Evolutionary conservation across 495 filamentous ascomycete species (phyloP).

Genomic region (Pseudoneurospora amorphoporcata): DNA sequence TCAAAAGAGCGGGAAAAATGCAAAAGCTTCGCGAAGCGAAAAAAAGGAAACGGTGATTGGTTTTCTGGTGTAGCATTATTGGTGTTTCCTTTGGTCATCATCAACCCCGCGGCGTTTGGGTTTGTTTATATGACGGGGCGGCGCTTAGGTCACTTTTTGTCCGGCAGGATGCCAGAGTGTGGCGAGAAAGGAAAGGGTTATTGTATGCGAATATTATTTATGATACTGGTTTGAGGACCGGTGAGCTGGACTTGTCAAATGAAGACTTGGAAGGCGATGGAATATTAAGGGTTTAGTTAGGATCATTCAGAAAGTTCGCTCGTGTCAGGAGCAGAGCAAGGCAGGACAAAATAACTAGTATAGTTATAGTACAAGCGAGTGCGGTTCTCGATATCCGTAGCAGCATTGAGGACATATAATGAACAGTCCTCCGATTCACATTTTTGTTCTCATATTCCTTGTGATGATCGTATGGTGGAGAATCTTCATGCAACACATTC

Average conservation of each 20-base stretch:
- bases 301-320: not conserved
- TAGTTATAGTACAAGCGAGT: not conserved
- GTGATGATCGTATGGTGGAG: not conserved
- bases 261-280: not conserved
- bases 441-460: not conserved
- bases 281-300: not conserved
- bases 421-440: not conserved
- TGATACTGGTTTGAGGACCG: not conserved
- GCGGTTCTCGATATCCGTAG: not conserved
- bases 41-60: not conserved
- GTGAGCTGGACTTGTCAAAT: not conserved
- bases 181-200: not conserved
- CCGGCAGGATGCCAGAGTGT: not conserved
- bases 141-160: not conserved
- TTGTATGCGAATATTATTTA: not conserved
- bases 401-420: not conserved
- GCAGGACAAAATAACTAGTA: not conserved
- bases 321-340: not conserved
- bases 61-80: not conserved
- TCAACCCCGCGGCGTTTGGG: not conserved
- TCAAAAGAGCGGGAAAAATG: not conserved
- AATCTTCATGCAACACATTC: not conserved
- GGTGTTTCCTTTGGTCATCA: not conserved
- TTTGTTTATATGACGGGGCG: not conserved
- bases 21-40: not conserved